Evolutionary conservation across 202 grass and related monocot genomes (phyloP).

Genomic region (Musa balbisiana): DNA sequence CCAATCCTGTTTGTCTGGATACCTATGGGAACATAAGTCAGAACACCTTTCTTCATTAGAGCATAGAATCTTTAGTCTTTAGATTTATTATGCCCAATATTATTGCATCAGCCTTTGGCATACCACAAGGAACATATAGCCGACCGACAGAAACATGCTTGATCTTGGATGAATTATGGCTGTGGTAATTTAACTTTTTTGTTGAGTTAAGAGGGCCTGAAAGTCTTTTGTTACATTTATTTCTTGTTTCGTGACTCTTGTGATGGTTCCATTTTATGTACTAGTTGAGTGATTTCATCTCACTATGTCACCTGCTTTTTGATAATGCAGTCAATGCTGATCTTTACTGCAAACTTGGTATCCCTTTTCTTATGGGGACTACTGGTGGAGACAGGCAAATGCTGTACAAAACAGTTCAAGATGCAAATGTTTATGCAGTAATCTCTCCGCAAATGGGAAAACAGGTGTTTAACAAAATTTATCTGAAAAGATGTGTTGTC

Average conservation of each 20-base stretch:
- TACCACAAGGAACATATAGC: not conserved
- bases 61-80: not conserved
- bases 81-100: not conserved
- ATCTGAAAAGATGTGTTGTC: not conserved
- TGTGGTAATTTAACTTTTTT: not conserved
- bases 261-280: not conserved
- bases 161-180: not conserved
- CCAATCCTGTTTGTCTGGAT: not conserved
- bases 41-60: not conserved
- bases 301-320: not conserved
- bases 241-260: not conserved
- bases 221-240: not conserved
- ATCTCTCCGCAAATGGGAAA: conserved; percentile 97
- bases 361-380: conserved; percentile 96
- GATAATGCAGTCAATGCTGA: conserved; percentile 55
- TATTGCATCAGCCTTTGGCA: not conserved
- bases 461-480: conserved; percentile 33
- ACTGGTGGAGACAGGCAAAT: conserved; percentile 52
- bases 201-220: not conserved
- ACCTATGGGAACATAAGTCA: not conserved
- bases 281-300: not conserved
- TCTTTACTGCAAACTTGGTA: conserved; percentile 72
- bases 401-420: conserved; percentile 63
- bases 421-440: conserved; percentile 63
- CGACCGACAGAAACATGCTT: not conserved